Evolutionary conservation across 192 early-diverging fungal species (phyloP).

Genomic region (Entophlyctis luteolus): DNA sequence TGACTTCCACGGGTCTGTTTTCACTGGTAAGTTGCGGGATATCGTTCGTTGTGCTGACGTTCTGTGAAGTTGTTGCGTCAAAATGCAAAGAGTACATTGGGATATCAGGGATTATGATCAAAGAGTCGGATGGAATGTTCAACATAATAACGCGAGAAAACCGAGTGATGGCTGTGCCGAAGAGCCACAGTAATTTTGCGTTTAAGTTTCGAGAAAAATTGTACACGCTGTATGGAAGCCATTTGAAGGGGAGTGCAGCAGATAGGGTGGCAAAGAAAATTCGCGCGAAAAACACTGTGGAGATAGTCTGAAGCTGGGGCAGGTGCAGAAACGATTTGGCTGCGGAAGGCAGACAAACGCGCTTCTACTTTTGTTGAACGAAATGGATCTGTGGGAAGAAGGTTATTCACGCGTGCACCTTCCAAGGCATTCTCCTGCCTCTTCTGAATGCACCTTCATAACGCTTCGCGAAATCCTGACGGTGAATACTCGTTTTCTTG

Average conservation of each 20-base stretch:
- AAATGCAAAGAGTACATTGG: constrained; percentile 78
- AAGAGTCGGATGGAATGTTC: constrained; percentile 87
- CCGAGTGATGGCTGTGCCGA: constrained; percentile 65
- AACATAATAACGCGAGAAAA: constrained; percentile 69
- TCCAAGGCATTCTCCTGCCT: too few species aligned
- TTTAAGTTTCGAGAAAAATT: constrained; percentile 44
- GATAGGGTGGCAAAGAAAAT: constrained; percentile 73
- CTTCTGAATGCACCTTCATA: too few species aligned
- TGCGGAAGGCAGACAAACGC: too few species aligned
- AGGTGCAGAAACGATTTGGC: too few species aligned
- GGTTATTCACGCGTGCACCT: too few species aligned
- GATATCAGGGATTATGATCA: constrained; percentile 72
- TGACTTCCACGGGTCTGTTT: constrained; percentile 78
- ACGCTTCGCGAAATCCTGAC: too few species aligned
- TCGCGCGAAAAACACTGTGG: constrained; percentile 62
- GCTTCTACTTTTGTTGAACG: too few species aligned
- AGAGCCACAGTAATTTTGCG: constrained; percentile 49
- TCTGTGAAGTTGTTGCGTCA: constrained; percentile 57
- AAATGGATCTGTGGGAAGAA: too few species aligned
- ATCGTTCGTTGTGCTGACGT: too few species aligned
- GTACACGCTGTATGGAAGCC: constrained; percentile 72
- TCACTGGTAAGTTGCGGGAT: constrained; percentile 61
- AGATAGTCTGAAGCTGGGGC: constrained; percentile 20
- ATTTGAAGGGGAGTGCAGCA: constrained; percentile 67
- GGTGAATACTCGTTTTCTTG: too few species aligned